A percentile compares a stretch with the other conserved stretches of the same genome.
Conservation (phyloP, 2,329 filamentous ascomycete species). For the Fusarium sp. region DNA sequence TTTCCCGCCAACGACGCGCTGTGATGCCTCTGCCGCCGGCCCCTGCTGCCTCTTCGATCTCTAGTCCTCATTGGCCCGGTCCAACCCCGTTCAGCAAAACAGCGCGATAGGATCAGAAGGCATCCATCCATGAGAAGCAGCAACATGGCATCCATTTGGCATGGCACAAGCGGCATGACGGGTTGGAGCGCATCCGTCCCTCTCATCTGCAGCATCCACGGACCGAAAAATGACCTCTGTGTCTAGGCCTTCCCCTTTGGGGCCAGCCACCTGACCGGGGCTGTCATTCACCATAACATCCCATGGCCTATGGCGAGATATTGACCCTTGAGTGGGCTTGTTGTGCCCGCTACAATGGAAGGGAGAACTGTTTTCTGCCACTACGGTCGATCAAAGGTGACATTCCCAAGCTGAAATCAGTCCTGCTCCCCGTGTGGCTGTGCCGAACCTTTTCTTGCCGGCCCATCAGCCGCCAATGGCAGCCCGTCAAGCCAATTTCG, state of each 20-base stretch:
- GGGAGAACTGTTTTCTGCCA: conserved; percentile 10
- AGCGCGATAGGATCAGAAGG: conserved; percentile 9
- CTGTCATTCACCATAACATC: conserved; percentile 28
- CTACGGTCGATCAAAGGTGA: conserved; percentile 5
- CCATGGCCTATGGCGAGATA: conserved; percentile 35
- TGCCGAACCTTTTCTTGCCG: conserved; percentile 22
- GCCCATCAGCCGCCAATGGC: neutral
- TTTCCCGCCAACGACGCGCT: conserved; percentile 27
- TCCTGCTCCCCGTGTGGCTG: conserved; percentile 31
- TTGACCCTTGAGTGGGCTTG: conserved; percentile 10
- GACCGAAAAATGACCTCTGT: conserved; percentile 34
- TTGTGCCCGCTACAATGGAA: neutral
- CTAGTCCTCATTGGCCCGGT: conserved; percentile 21
- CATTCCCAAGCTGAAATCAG: conserved; percentile 20
- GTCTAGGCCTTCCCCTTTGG: conserved; percentile 38
- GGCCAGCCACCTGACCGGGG: conserved; percentile 40
- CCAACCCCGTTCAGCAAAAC: conserved; percentile 5
- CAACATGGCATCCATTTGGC: conserved; percentile 22
- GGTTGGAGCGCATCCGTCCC: conserved; percentile 35
- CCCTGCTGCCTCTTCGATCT: conserved; percentile 18
- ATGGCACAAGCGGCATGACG: conserved; percentile 29
- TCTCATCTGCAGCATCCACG: conserved; percentile 36
- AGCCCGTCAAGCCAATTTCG: conserved; percentile 1
- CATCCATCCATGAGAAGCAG: conserved; percentile 10
- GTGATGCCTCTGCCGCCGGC: conserved; percentile 6